These are phyloP conservation scores for Vitis hybrid DNA, from an alignment of 177 flowering plant genomes.

Conservation along the genomic window DNA sequence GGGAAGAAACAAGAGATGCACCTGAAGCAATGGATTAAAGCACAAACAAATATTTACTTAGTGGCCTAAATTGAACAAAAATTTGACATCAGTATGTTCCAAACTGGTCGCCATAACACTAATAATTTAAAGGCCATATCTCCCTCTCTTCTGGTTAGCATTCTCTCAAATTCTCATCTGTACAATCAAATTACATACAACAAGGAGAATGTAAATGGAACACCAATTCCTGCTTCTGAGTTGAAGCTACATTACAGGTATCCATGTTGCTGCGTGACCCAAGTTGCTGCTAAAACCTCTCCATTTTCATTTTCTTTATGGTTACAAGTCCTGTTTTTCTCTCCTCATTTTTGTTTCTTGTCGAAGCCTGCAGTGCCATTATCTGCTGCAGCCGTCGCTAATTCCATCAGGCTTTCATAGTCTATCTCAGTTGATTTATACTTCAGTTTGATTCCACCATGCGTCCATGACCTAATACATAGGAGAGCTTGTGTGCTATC, in stretches of 20 bases:
- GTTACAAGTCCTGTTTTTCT: not conserved
- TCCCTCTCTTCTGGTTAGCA: conserved; percentile 6
- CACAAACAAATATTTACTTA: no score
- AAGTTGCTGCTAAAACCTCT: not conserved
- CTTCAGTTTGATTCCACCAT: conserved; percentile 66
- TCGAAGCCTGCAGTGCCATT: conserved; percentile 33
- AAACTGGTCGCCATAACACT: not conserved
- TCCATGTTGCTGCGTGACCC: not conserved
- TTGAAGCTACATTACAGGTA: not conserved
- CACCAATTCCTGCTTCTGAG: not conserved
- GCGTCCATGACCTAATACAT: conserved; percentile 84
- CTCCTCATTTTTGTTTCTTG: conserved; percentile 45
- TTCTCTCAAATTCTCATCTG: conserved; percentile 14
- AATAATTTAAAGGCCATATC: not conserved
- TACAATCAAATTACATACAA: conserved; percentile 22
- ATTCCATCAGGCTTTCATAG: conserved; percentile 72
- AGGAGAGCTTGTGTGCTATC: conserved; percentile 54
- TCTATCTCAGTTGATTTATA: conserved; percentile 69
- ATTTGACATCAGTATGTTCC: not conserved
- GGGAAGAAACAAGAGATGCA: no score
- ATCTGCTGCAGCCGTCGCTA: conserved; percentile 42
- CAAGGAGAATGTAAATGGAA: not conserved
- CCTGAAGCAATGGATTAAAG: no score
- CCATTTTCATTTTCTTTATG: not conserved
- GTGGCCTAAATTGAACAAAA: no score